Conservation (phyloP, 768 basidiomycete species). For the Tulasnella sp. region DNA sequence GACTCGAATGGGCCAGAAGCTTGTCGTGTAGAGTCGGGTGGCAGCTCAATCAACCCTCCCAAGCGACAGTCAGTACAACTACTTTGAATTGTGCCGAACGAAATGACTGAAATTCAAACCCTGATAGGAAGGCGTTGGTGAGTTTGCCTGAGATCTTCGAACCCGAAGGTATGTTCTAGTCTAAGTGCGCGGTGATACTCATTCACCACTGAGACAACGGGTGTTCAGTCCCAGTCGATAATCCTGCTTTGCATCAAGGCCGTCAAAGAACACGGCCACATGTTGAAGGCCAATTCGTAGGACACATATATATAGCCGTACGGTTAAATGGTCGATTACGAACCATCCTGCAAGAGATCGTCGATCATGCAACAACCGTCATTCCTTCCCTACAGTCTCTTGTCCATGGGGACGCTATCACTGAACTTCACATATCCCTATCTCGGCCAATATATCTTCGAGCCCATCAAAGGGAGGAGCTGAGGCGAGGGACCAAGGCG, state of each 20-base stretch:
- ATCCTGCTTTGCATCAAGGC: slow-evolving; percentile 77
- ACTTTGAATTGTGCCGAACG: background rate
- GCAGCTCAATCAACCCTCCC: background rate
- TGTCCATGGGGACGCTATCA: slow-evolving; percentile 5
- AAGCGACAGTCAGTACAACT: background rate
- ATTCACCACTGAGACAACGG: background rate
- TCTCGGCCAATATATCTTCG: slow-evolving; percentile 72
- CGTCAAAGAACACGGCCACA: slow-evolving; percentile 63
- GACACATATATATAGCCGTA: slow-evolving; percentile 67
- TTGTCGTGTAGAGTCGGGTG: slow-evolving; percentile 1
- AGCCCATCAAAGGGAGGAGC: slow-evolving; percentile 63
- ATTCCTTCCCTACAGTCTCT: slow-evolving; percentile 42
- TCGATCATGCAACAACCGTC: slow-evolving; percentile 34
- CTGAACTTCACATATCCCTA: slow-evolving; percentile 63
- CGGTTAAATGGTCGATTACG: slow-evolving; percentile 31
- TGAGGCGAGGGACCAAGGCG: slow-evolving; percentile 49
- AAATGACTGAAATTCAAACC: background rate
- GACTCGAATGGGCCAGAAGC: slow-evolving; percentile 28
- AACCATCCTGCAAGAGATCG: slow-evolving; percentile 32
- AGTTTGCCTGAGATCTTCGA: background rate
- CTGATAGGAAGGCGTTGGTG: background rate
- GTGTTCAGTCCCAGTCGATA: slow-evolving; percentile 42
- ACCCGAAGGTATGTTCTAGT: background rate
- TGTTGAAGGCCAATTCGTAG: slow-evolving; percentile 75
- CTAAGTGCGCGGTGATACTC: background rate